Percentiles rank a stretch among this genome's conserved stretches.
phyloP scores from a whole-genome alignment of 306 rosid genomes.

The Inga leiocalycina region DNA sequence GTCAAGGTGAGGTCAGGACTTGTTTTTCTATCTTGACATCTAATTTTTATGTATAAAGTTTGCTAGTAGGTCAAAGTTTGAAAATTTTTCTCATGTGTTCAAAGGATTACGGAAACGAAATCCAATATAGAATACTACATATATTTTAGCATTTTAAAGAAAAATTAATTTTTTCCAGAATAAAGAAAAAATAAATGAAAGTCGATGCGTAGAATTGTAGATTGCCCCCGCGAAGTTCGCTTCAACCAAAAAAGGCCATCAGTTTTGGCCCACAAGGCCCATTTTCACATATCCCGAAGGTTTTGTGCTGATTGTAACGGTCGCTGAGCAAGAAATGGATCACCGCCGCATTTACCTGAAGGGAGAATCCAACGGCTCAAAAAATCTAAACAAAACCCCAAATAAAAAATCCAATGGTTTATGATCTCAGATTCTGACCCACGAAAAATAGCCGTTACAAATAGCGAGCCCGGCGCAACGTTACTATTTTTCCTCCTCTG shows the following conservation, averaged over 20 bases:
- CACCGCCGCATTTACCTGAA: constrained; percentile 5
- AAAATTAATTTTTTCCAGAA: too few species aligned
- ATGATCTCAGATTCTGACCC: constrained; percentile 3
- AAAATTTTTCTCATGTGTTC: too few species aligned
- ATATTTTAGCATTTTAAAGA: too few species aligned
- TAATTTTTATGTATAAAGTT: too few species aligned
- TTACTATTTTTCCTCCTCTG: constrained; percentile 39
- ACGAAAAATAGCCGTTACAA: constrained; percentile 79
- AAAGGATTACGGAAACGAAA: too few species aligned
- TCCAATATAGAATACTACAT: too few species aligned
- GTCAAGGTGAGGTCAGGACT: too few species aligned
- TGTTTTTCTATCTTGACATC: background rate
- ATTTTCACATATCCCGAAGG: background rate
- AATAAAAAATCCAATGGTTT: constrained; percentile 34
- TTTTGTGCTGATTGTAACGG: background rate
- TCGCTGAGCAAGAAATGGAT: background rate
- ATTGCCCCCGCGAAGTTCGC: too few species aligned
- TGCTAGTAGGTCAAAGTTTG: too few species aligned
- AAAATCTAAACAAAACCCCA: constrained; percentile 28
- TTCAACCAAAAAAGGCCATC: background rate
- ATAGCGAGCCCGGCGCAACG: constrained; percentile 51
- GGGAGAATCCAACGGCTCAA: constrained; percentile 42
- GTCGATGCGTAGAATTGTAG: too few species aligned
- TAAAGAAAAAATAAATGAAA: too few species aligned
- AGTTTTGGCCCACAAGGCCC: background rate